Conservation (phyloP, 139 green algal genomes). For the Chlamydomonas schloesseri region DNA sequence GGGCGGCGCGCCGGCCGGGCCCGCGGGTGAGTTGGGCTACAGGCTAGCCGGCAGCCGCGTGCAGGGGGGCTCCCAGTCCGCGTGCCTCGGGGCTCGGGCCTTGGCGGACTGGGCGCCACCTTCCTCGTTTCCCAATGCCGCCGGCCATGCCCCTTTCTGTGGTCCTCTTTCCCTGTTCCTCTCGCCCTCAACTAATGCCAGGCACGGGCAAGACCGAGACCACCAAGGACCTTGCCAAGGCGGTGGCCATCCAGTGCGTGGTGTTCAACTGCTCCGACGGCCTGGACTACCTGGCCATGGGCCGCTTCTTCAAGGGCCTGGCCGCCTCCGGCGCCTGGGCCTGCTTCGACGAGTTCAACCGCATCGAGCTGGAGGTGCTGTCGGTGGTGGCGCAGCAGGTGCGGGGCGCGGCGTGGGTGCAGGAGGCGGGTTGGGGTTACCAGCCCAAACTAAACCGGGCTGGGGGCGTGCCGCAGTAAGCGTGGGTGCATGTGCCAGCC, state of each 20-base stretch:
- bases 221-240: constrained; percentile 85
- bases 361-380: constrained; percentile 84
- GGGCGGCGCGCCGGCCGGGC: constrained; percentile 66
- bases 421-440: too few relatives aligned
- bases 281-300: constrained; percentile 74
- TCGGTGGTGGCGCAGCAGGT: constrained; percentile 87
- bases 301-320: constrained; percentile 71
- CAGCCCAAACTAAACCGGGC: too few relatives aligned
- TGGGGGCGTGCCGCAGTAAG: neutral
- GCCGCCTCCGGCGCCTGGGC: constrained; percentile 77
- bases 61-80: too few relatives aligned
- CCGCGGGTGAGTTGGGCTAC: constrained; percentile 41
- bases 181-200: too few relatives aligned
- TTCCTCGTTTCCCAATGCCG: too few relatives aligned
- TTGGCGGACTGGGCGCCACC: too few relatives aligned
- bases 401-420: neutral
- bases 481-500: too few relatives aligned
- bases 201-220: constrained; percentile 84
- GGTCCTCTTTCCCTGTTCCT: too few relatives aligned
- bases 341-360: constrained; percentile 90
- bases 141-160: too few relatives aligned
- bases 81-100: too few relatives aligned
- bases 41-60: too few relatives aligned
- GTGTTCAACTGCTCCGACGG: constrained; percentile 88
- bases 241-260: constrained; percentile 83